Evolutionary conservation across 2,329 filamentous ascomycete genomes (phyloP), one percentile per base, ranked within the genome.

Genomic region (Chaetomium strumarium): DNA sequence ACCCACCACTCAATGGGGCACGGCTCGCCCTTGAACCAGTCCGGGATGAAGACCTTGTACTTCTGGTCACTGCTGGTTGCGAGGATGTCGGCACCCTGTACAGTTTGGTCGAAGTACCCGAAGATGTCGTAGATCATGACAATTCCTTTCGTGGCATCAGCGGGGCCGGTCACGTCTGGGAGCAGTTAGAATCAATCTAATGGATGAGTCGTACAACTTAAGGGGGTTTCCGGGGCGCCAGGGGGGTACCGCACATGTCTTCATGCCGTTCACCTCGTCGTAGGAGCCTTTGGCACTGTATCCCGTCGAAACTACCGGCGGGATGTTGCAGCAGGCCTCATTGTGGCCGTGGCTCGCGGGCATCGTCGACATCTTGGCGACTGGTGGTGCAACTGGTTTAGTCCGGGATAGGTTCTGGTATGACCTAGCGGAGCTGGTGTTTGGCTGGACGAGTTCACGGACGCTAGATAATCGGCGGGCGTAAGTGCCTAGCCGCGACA

Each of bases 41-140:
- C 91, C 29, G 91, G 91, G 58, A 96, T 91, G 71, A 91, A 90
- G 60, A 96, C 88, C 61, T 83, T 84, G 75, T 95, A 93, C 64
- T 87, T 81, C 67, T 73, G 79, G 70, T 72, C 77, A 68, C 73
- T 65, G 62, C 75, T 73, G 42, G 71, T 72, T 41, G 80, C 75
- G 20, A 86, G 72, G 60, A 81, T 87, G 62, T 89, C 85, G 57
- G 83, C 82, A 20, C 84, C 85, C 67, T 88, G 84, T 11, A 87
- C 57, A 2, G 84, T 84, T 69, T 88, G 85, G 20, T 80, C 78
- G 63, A 79, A 86, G 77, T 84, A 83, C 62, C 84, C 83, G 63
- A 86, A 86, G 66, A 86, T 84, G 67, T 88, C 84, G 66, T 72
- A 83, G 64, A 86, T 76, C 57, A 76, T 68, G 51, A 88, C 68